A percentile compares a stretch with the other conserved stretches of the same genome.
Evolutionary conservation across 129 eudicot species (phyloP).

Genomic region (Cynara cardunculus): DNA sequence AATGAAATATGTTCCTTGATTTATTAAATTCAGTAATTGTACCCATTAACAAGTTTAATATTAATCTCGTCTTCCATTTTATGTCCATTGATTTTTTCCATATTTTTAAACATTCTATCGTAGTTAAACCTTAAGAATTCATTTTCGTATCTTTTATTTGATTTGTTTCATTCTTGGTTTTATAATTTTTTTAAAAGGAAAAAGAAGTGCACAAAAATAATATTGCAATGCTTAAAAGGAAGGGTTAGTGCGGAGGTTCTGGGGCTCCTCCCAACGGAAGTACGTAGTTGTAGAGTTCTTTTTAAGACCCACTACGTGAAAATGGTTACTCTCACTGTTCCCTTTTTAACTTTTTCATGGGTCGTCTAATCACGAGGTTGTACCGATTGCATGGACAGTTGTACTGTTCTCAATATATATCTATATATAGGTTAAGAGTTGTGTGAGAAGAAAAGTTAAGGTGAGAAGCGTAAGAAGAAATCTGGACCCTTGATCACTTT

Average conservation of each 20-base stretch:
- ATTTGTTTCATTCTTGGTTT: background rate
- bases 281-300: background rate
- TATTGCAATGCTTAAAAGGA: background rate
- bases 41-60: background rate
- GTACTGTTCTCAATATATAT: background rate
- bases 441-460: too few relatives aligned
- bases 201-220: too few relatives aligned
- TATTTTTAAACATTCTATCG: too few relatives aligned
- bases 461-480: too few relatives aligned
- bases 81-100: background rate
- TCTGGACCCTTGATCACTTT: too few relatives aligned
- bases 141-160: background rate
- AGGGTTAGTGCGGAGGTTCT: background rate
- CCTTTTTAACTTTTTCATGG: background rate
- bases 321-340: background rate
- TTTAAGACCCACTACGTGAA: background rate
- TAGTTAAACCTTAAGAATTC: background rate
- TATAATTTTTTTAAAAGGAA: background rate
- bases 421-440: too few relatives aligned
- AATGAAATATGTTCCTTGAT: background rate
- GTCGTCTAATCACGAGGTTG: background rate
- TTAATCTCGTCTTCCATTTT: background rate
- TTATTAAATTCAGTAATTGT: background rate
- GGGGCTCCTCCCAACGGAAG: background rate
- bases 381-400: background rate